These are phyloP conservation scores for Melampsora medusae DNA, from an alignment of 1,284 basidiomycete genomes.

Conservation along the genomic window DNA sequence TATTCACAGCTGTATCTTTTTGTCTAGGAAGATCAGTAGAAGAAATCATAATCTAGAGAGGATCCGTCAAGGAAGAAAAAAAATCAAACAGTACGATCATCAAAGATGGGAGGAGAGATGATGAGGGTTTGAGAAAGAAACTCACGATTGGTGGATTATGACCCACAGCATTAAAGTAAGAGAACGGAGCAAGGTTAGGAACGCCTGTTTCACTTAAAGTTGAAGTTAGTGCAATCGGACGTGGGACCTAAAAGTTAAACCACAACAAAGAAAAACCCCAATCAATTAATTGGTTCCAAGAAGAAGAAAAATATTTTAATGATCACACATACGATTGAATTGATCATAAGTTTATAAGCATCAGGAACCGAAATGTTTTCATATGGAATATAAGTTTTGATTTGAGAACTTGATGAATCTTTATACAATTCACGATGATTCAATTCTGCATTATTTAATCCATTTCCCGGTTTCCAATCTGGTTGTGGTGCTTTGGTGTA, in stretches of 20 bases:
- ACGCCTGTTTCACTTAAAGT: conserved; percentile 62
- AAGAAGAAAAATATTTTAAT: neutral
- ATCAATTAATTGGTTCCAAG: neutral
- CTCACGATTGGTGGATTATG: conserved; percentile 67
- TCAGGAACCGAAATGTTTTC: conserved; percentile 13
- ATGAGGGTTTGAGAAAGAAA: no score
- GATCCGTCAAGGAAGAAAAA: no score
- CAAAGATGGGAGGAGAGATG: no score
- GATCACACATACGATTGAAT: conserved; percentile 19
- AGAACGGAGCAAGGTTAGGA: conserved; percentile 67
- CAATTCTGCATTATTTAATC: conserved; percentile 55
- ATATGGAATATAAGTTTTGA: conserved; percentile 33
- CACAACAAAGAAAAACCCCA: no score
- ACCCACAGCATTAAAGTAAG: conserved; percentile 55
- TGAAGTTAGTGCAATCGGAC: conserved; percentile 73
- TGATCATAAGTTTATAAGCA: conserved; percentile 38
- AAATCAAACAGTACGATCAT: no score
- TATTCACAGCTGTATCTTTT: conserved; percentile 70
- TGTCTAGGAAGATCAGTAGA: conserved; percentile 52
- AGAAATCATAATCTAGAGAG: conserved; percentile 46
- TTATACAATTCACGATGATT: conserved; percentile 6
- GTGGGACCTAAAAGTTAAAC: conserved; percentile 60
- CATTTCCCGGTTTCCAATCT: conserved; percentile 62
- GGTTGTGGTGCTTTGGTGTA: conserved; percentile 61
- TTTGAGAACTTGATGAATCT: neutral